Evolutionary conservation across 371 early-diverging fungal genomes (phyloP), one percentile per base, ranked within the genome.

Genomic region (Lichtheimia corymbifera): DNA sequence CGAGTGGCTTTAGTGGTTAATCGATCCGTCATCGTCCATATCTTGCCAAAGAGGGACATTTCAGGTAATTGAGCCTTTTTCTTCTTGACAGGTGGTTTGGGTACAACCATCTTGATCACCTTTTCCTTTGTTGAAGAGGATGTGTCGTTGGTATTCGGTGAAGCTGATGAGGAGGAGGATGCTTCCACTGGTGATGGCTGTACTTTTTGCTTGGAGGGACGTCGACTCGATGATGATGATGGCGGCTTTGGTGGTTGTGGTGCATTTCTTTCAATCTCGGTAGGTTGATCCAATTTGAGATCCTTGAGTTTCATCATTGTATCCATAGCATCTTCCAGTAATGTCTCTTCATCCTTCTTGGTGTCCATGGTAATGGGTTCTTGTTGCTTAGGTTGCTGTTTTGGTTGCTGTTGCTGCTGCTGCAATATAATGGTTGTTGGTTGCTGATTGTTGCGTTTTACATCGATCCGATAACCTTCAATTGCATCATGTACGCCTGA

Each of bases 1-100:
- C 80, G 65, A 2, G 83, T 83, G 2, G 71, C 65, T 17, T 60
- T 58, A 5, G 83, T 80, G 1, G 79, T 73, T 67, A 83, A 68
- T 27, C 77, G 61, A 53, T 83, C 83, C 5, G 80, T 55, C 62
- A 80, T 65, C 9, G 83, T 83, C 83, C 83, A 83, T 18, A 80
- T 77, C 14, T 74, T 79, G 17, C 83, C 83, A 70, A 83, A 83
- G 24, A 83, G 50, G 27, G 83, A 76, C 69, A 83, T 66, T 58
- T 78, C 70, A 1, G 74, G 74, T 11, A 58, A 58, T 0, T 59
- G 62, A 12, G 52, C 69, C 55, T 76, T 77, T 59, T 74, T 77
- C 41, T 77, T 74, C 13, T 62, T 64, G 20, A 43, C 50, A 15
- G 64, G 45, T 5, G 62, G 40, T 50, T 52, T 27, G 14, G 61